These are phyloP conservation scores for Phytophthora podocarpi DNA, from an alignment of 352 stramenopile species.

Conservation along the genomic window DNA sequence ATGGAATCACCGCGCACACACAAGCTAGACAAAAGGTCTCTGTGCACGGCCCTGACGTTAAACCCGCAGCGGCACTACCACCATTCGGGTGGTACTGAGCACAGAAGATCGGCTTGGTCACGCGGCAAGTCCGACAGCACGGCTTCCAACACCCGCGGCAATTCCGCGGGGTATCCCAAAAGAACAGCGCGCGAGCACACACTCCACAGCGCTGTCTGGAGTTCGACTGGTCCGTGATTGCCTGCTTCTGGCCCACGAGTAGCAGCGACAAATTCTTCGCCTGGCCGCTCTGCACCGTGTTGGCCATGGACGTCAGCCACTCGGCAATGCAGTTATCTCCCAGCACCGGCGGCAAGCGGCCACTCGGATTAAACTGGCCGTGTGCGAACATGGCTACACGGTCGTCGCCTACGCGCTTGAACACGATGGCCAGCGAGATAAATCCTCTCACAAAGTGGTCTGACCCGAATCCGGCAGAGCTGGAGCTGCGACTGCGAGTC, in stretches of 20 bases:
- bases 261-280: conserved; percentile 77
- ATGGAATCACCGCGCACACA: conserved; percentile 70
- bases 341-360: conserved; percentile 54
- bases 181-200: conserved; percentile 59
- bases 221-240: not conserved
- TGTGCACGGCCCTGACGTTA: conserved; percentile 50
- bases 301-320: conserved; percentile 61
- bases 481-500: conserved; percentile 22
- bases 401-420: conserved; percentile 61
- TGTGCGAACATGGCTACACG: conserved; percentile 72
- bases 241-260: conserved; percentile 39
- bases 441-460: conserved; percentile 59
- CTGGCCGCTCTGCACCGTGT: conserved; percentile 67
- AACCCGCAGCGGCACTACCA: conserved; percentile 20
- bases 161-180: conserved; percentile 64
- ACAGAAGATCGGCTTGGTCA: conserved; percentile 80
- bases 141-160: conserved; percentile 73
- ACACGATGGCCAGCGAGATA: conserved; percentile 67
- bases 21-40: conserved; percentile 81
- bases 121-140: conserved; percentile 66
- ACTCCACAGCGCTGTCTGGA: conserved; percentile 51
- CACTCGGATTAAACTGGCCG: conserved; percentile 67
- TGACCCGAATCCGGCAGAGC: conserved; percentile 17
- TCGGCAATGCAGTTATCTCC: conserved; percentile 65
- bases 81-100: conserved; percentile 54